phyloP scores from a whole-genome alignment of 2,329 filamentous ascomycete genomes.

The Aureobasidium subglaciale region DNA sequence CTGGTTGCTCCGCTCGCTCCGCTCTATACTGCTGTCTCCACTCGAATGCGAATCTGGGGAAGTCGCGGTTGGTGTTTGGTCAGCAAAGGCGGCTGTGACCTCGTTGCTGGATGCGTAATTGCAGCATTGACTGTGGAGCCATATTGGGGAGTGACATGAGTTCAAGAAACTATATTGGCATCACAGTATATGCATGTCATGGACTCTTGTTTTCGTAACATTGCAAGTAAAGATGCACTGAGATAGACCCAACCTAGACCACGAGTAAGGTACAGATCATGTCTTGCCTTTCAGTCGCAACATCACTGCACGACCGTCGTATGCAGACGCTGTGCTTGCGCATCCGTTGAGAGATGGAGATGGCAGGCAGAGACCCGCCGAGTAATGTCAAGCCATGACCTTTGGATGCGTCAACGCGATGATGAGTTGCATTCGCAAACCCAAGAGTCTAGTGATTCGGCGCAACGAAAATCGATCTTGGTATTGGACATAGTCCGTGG shows the following conservation, averaged over 20 bases:
- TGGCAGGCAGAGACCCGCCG: not conserved
- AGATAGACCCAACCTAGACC: not conserved
- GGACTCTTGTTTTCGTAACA: not conserved
- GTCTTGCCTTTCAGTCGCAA: not conserved
- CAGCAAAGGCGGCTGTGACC: not conserved
- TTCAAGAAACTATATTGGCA: not conserved
- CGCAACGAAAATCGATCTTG: not conserved
- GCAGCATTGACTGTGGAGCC: not conserved
- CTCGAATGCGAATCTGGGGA: not conserved
- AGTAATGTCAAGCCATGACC: not conserved
- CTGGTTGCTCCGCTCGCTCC: not conserved
- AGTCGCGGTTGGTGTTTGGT: not conserved
- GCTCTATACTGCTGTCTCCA: not conserved
- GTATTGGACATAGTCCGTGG: not conserved
- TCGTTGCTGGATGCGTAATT: not conserved
- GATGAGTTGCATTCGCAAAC: conserved; percentile 1
- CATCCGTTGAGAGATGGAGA: not conserved
- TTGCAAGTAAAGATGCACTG: not conserved
- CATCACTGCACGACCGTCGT: not conserved
- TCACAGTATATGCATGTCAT: not conserved
- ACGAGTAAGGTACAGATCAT: not conserved
- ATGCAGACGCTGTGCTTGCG: not conserved
- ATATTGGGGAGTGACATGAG: not conserved
- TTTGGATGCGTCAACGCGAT: not conserved
- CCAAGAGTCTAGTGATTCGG: not conserved